Conservation (phyloP, 257 asterid genomes). For the Pogostemon cablin region DNA sequence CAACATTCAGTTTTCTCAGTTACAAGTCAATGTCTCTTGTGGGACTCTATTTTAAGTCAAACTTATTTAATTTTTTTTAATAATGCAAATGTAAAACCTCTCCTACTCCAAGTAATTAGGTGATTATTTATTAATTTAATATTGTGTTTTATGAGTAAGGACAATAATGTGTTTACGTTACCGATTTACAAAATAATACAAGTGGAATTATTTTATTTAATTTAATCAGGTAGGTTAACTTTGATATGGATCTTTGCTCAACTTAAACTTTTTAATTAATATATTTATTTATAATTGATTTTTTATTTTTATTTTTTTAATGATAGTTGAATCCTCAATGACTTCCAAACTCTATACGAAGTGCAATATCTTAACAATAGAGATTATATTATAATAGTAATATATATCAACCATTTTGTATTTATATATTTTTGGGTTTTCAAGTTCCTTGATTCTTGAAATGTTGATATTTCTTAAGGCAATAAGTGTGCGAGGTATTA, state of each 20-base stretch:
- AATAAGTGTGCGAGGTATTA: too few relatives aligned
- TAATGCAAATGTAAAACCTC: constrained; percentile 21
- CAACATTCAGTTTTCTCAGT: constrained; percentile 42
- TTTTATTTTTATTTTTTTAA: background rate
- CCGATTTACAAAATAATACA: constrained; percentile 15
- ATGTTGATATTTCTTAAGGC: too few relatives aligned
- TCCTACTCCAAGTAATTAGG: constrained; percentile 4
- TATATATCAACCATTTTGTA: too few relatives aligned
- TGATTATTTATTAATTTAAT: constrained; percentile 6
- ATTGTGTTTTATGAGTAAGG: background rate
- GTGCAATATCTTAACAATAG: too few relatives aligned
- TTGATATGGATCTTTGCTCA: too few relatives aligned
- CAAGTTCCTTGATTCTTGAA: too few relatives aligned
- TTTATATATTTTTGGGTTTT: too few relatives aligned
- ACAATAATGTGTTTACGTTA: background rate
- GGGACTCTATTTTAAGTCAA: constrained; percentile 24
- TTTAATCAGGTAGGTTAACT: constrained; percentile 17
- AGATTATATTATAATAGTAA: too few relatives aligned
- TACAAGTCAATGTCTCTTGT: constrained; percentile 40
- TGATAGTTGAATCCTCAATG: background rate
- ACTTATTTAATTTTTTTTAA: background rate
- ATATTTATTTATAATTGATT: too few relatives aligned
- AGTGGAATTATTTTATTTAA: constrained; percentile 5
- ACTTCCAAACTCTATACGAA: too few relatives aligned
- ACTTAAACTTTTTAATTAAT: too few relatives aligned